phyloP scores from a whole-genome alignment of 163 green algal species.

The Scenedesmus sp. region DNA sequence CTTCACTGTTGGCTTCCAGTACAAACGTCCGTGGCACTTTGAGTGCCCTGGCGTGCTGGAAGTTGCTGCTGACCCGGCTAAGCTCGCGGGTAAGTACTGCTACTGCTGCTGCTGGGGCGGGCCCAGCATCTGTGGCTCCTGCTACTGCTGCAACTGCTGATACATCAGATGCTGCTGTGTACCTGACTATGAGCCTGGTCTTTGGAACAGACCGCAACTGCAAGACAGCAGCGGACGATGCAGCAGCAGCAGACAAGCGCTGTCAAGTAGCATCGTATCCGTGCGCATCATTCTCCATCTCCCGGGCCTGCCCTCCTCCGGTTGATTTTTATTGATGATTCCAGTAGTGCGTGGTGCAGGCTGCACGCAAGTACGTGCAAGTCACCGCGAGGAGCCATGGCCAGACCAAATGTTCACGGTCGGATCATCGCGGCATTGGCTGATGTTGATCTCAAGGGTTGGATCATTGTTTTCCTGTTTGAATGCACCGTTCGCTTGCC shows the following conservation, averaged over 20 bases:
- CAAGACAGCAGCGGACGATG: neutral
- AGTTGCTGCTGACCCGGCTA: neutral
- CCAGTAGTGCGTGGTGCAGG: neutral
- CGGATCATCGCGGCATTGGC: neutral
- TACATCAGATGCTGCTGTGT: neutral
- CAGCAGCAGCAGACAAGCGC: neutral
- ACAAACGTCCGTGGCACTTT: neutral
- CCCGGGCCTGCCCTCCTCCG: too few relatives aligned
- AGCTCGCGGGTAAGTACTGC: neutral
- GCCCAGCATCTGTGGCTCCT: neutral
- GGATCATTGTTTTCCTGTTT: too few relatives aligned
- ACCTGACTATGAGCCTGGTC: neutral
- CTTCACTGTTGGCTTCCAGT: neutral
- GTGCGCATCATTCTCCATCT: neutral
- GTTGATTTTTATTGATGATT: neutral
- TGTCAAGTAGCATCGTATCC: neutral
- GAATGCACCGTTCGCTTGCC: neutral
- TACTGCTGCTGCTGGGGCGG: neutral
- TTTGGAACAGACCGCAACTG: neutral
- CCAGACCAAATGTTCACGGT: neutral
- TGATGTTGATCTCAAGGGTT: neutral
- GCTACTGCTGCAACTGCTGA: neutral
- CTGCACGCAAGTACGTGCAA: neutral
- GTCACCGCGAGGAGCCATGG: neutral
- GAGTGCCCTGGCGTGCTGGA: neutral